Evolutionary conservation across 805 yeast species (phyloP).

Genomic region (Yamadazyma paraphyllophila): DNA sequence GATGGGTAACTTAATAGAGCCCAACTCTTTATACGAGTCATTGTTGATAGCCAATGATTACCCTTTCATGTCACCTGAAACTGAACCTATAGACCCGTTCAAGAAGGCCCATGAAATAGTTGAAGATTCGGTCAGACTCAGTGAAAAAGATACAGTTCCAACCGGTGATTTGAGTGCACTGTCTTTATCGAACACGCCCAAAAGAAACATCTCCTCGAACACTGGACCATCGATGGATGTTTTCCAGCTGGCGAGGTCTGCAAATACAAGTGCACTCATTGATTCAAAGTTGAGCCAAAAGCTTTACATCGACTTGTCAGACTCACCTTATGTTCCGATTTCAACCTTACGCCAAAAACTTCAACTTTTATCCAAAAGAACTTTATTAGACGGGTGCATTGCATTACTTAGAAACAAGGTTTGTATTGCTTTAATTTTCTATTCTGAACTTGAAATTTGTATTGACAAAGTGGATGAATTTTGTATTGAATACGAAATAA

Average conservation of each 20-base stretch:
- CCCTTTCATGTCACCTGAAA: slow-evolving; percentile 50
- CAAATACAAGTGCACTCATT: neutral
- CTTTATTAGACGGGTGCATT: slow-evolving; percentile 52
- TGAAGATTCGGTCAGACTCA: slow-evolving; percentile 15
- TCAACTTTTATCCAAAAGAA: slow-evolving; percentile 34
- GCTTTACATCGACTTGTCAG: slow-evolving; percentile 35
- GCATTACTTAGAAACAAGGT: slow-evolving; percentile 39
- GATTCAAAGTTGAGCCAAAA: slow-evolving; percentile 7
- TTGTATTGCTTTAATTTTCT: slow-evolving; percentile 47
- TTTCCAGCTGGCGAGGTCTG: neutral
- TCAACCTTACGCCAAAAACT: slow-evolving; percentile 34
- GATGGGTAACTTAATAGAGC: slow-evolving; percentile 53
- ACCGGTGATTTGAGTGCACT: neutral
- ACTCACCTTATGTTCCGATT: slow-evolving; percentile 32
- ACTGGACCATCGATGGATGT: neutral
- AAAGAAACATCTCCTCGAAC: neutral
- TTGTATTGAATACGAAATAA: slow-evolving; percentile 20
- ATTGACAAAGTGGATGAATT: slow-evolving; percentile 43
- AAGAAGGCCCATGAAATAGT: slow-evolving; percentile 36
- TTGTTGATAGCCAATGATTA: slow-evolving; percentile 47
- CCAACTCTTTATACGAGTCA: slow-evolving; percentile 49
- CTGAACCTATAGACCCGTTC: slow-evolving; percentile 33
- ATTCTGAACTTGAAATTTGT: slow-evolving; percentile 51
- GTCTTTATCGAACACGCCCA: neutral
- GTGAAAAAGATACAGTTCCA: neutral